These are phyloP conservation scores for Xanthoceras sorbifolium DNA, from an alignment of 345 rosid species.

Conservation along the genomic window DNA sequence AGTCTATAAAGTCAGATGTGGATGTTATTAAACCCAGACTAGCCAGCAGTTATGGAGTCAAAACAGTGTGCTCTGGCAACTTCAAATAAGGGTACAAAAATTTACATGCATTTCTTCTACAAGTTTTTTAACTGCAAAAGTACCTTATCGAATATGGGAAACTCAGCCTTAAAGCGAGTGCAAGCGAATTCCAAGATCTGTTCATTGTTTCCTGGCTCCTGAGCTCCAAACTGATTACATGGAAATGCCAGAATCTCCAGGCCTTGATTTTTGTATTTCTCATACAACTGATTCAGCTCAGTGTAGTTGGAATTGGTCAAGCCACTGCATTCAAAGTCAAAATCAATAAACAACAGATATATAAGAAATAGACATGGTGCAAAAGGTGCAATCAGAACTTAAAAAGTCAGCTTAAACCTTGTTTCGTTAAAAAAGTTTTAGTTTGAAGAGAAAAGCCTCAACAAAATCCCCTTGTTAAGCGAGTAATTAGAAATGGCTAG, in stretches of 20 bases:
- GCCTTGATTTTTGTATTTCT: slow-evolving; percentile 84
- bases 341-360: neutral
- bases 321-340: slow-evolving; percentile 57
- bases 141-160: slow-evolving; percentile 90
- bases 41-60: neutral
- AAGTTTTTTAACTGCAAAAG: neutral
- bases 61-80: neutral
- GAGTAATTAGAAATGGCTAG: too few species aligned
- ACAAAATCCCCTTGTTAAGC: neutral
- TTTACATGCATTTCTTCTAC: neutral
- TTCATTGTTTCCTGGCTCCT: slow-evolving; percentile 86
- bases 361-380: neutral
- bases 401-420: neutral
- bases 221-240: slow-evolving; percentile 87
- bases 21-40: neutral
- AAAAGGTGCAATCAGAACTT: neutral
- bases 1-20: neutral
- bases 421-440: neutral
- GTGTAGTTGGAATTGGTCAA: slow-evolving; percentile 92
- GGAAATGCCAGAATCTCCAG: slow-evolving; percentile 91
- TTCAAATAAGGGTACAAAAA: neutral
- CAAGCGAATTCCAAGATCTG: slow-evolving; percentile 75
- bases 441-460: neutral
- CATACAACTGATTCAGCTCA: slow-evolving; percentile 74
- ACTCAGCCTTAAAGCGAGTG: slow-evolving; percentile 94